A percentile compares a stretch with the other conserved stretches of the same genome.
Evolutionary conservation across 768 basidiomycete genomes (phyloP).

Genomic region (Lentinula lateritia): DNA sequence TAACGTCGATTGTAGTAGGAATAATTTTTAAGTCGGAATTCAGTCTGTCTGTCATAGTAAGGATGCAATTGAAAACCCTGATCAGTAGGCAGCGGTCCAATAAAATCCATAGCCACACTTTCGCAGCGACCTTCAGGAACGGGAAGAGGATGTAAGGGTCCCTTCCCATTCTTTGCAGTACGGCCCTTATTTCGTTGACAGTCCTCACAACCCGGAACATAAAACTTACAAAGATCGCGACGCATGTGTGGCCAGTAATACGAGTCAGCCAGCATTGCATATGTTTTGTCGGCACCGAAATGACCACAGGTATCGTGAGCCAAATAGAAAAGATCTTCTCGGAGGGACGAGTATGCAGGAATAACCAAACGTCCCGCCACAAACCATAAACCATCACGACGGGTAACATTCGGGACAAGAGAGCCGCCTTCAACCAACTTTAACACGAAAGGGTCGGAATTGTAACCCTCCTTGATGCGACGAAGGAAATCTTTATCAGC

Average conservation of each 20-base stretch:
- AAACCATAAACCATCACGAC: background rate
- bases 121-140: background rate
- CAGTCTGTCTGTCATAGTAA: constrained; percentile 2
- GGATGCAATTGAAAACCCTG: constrained; percentile 16
- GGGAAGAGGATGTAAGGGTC: background rate
- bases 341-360: background rate
- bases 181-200: constrained; percentile 24
- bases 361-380: constrained; percentile 3
- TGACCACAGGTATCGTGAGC: constrained; percentile 11
- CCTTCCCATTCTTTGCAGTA: constrained; percentile 6
- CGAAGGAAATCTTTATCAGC: too few relatives aligned
- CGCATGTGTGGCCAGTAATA: constrained; percentile 20
- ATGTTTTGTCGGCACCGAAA: constrained; percentile 14
- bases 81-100: constrained; percentile 16
- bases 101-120: constrained; percentile 11
- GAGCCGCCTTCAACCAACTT: constrained; percentile 12
- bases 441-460: too few relatives aligned
- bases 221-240: constrained; percentile 13
- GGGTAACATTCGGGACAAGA: background rate
- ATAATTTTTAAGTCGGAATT: constrained; percentile 11
- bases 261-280: constrained; percentile 6
- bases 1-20: constrained; percentile 3
- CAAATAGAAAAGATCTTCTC: constrained; percentile 8
- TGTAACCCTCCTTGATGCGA: too few relatives aligned
- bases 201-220: constrained; percentile 14